A percentile compares a stretch with the other conserved stretches of the same genome.
These are phyloP conservation scores for Sarocladium strictum DNA, from an alignment of 2,329 filamentous ascomycete genomes.

Conservation along the genomic window DNA sequence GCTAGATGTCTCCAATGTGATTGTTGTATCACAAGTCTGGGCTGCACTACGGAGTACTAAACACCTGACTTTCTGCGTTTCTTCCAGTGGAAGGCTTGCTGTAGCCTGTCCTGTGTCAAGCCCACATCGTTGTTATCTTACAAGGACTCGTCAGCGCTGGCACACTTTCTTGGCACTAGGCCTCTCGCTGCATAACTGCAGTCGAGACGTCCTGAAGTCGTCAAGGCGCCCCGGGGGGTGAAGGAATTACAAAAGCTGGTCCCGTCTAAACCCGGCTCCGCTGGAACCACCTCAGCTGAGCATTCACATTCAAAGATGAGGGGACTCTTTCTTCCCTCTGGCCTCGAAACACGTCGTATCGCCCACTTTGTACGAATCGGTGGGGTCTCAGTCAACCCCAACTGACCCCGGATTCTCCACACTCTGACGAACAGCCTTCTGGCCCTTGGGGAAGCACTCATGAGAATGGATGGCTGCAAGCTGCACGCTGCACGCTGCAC, in stretches of 20 bases:
- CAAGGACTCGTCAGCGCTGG: no score
- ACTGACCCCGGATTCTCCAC: constrained; percentile 7
- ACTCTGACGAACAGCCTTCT: background rate
- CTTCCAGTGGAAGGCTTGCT: no score
- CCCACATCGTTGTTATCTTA: no score
- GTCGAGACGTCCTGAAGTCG: no score
- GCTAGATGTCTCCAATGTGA: background rate
- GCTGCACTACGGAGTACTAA: no score
- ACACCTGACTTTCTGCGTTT: no score
- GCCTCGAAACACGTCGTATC: constrained; percentile 4
- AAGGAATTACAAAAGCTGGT: no score
- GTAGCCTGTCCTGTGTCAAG: no score
- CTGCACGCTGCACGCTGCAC: constrained; percentile 6
- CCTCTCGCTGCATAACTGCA: no score
- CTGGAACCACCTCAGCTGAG: background rate
- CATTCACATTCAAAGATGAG: background rate
- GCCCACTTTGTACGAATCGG: background rate
- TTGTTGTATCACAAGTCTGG: no score
- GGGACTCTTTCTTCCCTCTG: background rate
- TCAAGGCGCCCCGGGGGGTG: no score
- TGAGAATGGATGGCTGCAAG: constrained; percentile 1
- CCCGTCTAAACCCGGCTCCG: background rate
- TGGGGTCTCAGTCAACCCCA: background rate
- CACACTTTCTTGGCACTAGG: no score
- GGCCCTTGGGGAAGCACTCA: background rate